phyloP scores from a whole-genome alignment of 2,329 filamentous ascomycete genomes.

The Colletotrichum magnum region DNA sequence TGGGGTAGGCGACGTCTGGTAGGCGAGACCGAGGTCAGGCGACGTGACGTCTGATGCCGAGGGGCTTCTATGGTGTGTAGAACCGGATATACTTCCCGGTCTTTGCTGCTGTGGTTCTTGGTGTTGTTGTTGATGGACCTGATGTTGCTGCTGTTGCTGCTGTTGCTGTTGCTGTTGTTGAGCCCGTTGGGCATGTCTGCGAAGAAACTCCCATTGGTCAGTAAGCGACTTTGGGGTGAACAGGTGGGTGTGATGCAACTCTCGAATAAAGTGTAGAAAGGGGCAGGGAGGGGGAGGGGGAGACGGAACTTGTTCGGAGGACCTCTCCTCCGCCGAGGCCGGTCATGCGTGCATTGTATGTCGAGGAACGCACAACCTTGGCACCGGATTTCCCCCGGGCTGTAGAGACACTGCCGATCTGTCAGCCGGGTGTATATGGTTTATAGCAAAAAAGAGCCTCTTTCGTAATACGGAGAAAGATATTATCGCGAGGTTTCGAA shows the following conservation, averaged over 20 bases:
- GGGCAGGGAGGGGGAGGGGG: background rate
- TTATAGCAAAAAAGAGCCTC: too few species aligned
- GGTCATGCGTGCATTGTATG: conserved; percentile 47
- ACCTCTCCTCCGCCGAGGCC: conserved; percentile 46
- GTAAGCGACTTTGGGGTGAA: conserved; percentile 1
- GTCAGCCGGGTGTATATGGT: conserved; percentile 4
- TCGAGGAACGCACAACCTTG: conserved; percentile 45
- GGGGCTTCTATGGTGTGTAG: conserved; percentile 5
- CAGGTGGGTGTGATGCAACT: background rate
- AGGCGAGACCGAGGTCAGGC: conserved; percentile 20
- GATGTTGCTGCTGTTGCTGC: background rate
- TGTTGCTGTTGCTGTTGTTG: conserved; percentile 12
- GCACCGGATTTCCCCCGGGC: conserved; percentile 37
- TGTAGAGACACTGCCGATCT: conserved; percentile 41
- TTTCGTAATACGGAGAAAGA: too few species aligned
- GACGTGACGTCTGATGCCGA: conserved; percentile 29
- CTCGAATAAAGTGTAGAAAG: background rate
- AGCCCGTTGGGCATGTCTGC: conserved; percentile 14
- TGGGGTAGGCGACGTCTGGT: conserved; percentile 24
- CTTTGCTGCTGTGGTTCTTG: background rate
- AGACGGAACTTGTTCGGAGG: conserved; percentile 45
- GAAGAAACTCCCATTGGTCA: conserved; percentile 3
- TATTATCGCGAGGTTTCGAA: background rate
- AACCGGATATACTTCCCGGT: background rate
- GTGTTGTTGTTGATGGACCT: background rate